Conservation (phyloP, 805 yeast species). For the Candida rishiriensis region DNA sequence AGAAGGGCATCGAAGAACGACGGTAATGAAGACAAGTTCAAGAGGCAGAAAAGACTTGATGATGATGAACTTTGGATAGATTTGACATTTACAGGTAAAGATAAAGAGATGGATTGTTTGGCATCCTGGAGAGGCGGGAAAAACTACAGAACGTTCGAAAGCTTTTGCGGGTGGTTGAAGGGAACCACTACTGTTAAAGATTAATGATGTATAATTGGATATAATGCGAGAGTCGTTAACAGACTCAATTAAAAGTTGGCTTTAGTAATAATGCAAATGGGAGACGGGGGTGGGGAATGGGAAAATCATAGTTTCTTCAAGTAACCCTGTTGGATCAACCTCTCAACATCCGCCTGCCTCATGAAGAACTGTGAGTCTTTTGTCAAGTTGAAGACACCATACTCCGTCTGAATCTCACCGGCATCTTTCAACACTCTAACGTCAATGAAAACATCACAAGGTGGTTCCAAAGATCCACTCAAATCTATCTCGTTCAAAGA, state of each 20-base stretch:
- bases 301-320: slow-evolving; percentile 48
- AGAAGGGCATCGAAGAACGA: not conserved
- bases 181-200: not conserved
- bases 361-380: slow-evolving; percentile 94
- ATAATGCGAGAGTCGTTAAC: no score
- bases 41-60: not conserved
- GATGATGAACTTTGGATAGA: not conserved
- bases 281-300: not conserved
- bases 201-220: no score
- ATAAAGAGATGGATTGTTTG: not conserved
- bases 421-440: slow-evolving; percentile 92
- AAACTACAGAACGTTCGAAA: slow-evolving; percentile 24
- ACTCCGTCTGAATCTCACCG: slow-evolving; percentile 96
- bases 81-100: not conserved
- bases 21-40: not conserved
- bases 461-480: slow-evolving; percentile 87
- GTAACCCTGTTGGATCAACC: slow-evolving; percentile 91
- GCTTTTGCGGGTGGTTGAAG: slow-evolving; percentile 25
- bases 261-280: not conserved
- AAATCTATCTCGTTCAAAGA: slow-evolving; percentile 78
- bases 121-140: slow-evolving; percentile 25
- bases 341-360: slow-evolving; percentile 88
- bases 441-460: slow-evolving; percentile 86
- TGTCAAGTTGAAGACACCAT: slow-evolving; percentile 89
- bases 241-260: not conserved